These are phyloP conservation scores for Sclerotinia glacialis DNA, from an alignment of 2,329 filamentous ascomycete species.

Conservation along the genomic window DNA sequence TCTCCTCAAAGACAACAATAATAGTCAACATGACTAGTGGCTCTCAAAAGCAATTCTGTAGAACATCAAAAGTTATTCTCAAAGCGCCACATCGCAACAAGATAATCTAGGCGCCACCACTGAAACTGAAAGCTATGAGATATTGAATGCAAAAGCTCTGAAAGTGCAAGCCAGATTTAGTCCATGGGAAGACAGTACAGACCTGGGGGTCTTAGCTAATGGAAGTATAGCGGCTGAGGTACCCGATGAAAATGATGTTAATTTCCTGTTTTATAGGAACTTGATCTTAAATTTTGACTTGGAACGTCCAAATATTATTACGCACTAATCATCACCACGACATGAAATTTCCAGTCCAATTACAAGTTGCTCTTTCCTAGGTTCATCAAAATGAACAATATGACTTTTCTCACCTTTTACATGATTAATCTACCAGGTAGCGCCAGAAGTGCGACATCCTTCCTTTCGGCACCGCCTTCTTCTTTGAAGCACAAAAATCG, in stretches of 20 bases:
- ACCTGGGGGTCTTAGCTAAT: slow-evolving; percentile 23
- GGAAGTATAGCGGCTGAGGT: slow-evolving; percentile 23
- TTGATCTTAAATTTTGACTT: not conserved
- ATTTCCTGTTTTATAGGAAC: not conserved
- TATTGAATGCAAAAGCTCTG: slow-evolving; percentile 5
- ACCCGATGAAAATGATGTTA: not conserved
- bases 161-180: slow-evolving; percentile 23
- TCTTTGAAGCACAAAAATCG: not conserved
- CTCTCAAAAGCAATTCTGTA: not conserved
- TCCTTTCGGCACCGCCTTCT: not conserved
- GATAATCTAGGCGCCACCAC: slow-evolving; percentile 26
- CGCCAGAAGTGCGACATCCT: not conserved
- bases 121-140: slow-evolving; percentile 23
- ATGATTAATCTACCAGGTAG: not conserved
- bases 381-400: not conserved
- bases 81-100: slow-evolving; percentile 26
- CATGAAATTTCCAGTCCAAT: not conserved
- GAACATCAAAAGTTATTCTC: slow-evolving; percentile 20
- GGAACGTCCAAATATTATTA: not conserved
- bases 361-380: not conserved
- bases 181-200: slow-evolving; percentile 24
- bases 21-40: slow-evolving; percentile 26
- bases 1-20: slow-evolving; percentile 14
- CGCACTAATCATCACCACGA: not conserved
- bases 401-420: no score